Conservation (phyloP, 768 basidiomycete genomes). For the Leucosporidium scottii region DNA sequence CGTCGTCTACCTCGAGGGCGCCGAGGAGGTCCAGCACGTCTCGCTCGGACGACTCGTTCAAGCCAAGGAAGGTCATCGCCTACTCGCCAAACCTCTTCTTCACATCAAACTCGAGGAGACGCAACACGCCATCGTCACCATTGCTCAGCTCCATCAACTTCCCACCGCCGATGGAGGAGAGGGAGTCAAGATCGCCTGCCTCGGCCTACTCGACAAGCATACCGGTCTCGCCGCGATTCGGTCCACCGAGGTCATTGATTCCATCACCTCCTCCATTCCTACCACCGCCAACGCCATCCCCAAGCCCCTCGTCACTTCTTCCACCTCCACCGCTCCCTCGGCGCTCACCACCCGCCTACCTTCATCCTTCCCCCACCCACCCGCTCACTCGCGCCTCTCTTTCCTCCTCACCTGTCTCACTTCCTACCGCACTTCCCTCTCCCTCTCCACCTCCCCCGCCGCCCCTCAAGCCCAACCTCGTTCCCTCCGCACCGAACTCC, state of each 20-base stretch:
- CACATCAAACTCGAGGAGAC: neutral
- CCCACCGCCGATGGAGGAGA: neutral
- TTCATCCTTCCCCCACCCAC: too few species aligned
- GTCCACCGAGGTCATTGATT: neutral
- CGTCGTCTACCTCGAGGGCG: neutral
- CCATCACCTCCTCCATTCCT: neutral
- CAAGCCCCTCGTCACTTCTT: too few species aligned
- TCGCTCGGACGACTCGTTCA: neutral
- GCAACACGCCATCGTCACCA: neutral
- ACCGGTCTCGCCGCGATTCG: constrained; percentile 20
- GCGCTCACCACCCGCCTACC: too few species aligned
- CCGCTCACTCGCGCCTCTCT: too few species aligned
- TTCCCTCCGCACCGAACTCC: too few species aligned
- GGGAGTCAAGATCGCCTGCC: constrained; percentile 16
- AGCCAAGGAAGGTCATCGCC: neutral
- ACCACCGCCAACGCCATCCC: too few species aligned
- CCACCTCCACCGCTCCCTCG: too few species aligned
- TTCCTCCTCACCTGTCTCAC: too few species aligned
- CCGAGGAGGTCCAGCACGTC: neutral
- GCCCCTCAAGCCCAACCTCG: too few species aligned
- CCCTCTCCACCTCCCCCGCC: too few species aligned
- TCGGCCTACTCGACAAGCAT: constrained; percentile 28
- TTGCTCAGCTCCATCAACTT: constrained; percentile 7
- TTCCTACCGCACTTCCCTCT: too few species aligned
- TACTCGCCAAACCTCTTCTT: constrained; percentile 1